Conservation (phyloP, 768 basidiomycete species). For the Mycena rosella region DNA sequence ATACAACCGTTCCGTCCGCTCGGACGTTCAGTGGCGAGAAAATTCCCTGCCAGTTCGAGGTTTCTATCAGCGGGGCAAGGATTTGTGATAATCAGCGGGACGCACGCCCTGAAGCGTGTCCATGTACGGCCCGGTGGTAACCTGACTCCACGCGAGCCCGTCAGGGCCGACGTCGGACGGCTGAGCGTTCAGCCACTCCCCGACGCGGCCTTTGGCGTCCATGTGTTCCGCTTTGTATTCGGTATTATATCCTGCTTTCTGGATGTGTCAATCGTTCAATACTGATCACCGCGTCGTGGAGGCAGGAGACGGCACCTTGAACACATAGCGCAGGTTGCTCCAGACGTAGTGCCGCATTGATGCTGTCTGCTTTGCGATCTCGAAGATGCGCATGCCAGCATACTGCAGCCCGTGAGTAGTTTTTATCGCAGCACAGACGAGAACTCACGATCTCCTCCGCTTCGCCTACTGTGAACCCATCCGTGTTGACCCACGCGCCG, state of each 20-base stretch:
- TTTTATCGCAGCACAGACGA: no score
- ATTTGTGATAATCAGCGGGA: no score
- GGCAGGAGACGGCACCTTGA: not conserved
- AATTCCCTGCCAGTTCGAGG: slow-evolving; percentile 6
- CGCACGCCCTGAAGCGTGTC: slow-evolving; percentile 16
- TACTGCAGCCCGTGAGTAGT: slow-evolving; percentile 30
- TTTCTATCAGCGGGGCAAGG: not conserved
- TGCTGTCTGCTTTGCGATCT: slow-evolving; percentile 49
- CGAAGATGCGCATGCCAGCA: slow-evolving; percentile 56
- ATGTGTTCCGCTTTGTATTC: slow-evolving; percentile 28
- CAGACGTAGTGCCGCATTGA: slow-evolving; percentile 56
- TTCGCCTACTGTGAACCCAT: slow-evolving; percentile 57
- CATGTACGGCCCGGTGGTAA: slow-evolving; percentile 29
- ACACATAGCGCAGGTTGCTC: slow-evolving; percentile 40
- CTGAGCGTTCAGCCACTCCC: slow-evolving; percentile 22
- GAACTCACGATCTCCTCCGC: slow-evolving; percentile 48
- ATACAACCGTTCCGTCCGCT: slow-evolving; percentile 55
- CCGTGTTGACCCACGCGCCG: slow-evolving; percentile 56
- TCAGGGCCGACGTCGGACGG: slow-evolving; percentile 10
- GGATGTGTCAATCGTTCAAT: not conserved
- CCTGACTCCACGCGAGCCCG: slow-evolving; percentile 22
- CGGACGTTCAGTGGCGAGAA: slow-evolving; percentile 37
- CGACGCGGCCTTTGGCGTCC: slow-evolving; percentile 24
- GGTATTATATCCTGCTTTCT: slow-evolving; percentile 11
- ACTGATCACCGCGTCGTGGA: not conserved